phyloP scores from a whole-genome alignment of 2,329 filamentous ascomycete genomes.

The Ophiocordyceps australis region DNA sequence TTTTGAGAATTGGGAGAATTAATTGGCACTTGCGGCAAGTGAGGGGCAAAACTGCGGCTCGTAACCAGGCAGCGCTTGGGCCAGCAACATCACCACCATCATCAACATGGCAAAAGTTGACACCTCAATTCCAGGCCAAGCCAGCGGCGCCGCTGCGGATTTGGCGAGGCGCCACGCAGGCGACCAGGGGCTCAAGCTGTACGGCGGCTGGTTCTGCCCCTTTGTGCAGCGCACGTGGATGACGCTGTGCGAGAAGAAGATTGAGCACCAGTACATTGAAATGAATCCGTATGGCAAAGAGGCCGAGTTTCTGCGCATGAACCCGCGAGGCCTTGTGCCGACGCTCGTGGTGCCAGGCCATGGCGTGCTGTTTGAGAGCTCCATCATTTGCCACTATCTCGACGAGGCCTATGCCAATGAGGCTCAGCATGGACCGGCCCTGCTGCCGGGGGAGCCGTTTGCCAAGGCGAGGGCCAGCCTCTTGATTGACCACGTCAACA shows the following conservation, averaged over 20 bases:
- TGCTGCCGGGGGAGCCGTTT: conserved; percentile 46
- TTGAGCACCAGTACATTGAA: conserved; percentile 59
- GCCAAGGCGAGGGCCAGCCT: conserved; percentile 45
- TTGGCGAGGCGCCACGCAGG: conserved; percentile 25
- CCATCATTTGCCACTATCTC: conserved; percentile 56
- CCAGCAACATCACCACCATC: no score
- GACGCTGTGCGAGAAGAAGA: conserved; percentile 52
- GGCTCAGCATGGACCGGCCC: conserved; percentile 17
- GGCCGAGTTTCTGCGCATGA: conserved; percentile 46
- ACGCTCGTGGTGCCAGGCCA: conserved; percentile 35
- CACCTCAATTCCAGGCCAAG: conserved; percentile 24
- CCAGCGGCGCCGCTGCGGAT: conserved; percentile 28
- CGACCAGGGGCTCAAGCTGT: conserved; percentile 42
- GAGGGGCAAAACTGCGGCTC: no score
- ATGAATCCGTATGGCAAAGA: conserved; percentile 66
- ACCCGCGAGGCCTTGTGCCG: conserved; percentile 59
- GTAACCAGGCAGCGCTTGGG: no score
- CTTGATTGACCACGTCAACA: conserved; percentile 57
- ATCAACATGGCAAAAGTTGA: conserved; percentile 31
- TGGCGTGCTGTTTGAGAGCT: conserved; percentile 50
- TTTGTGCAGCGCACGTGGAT: conserved; percentile 58
- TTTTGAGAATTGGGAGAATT: no score
- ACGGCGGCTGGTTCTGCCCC: conserved; percentile 59
- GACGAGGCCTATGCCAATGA: conserved; percentile 47
- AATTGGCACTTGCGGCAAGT: no score